Percentiles rank a stretch among this genome's conserved stretches.
Evolutionary conservation across 768 basidiomycete species (phyloP).

Genomic region (Lactifluus piperatus): DNA sequence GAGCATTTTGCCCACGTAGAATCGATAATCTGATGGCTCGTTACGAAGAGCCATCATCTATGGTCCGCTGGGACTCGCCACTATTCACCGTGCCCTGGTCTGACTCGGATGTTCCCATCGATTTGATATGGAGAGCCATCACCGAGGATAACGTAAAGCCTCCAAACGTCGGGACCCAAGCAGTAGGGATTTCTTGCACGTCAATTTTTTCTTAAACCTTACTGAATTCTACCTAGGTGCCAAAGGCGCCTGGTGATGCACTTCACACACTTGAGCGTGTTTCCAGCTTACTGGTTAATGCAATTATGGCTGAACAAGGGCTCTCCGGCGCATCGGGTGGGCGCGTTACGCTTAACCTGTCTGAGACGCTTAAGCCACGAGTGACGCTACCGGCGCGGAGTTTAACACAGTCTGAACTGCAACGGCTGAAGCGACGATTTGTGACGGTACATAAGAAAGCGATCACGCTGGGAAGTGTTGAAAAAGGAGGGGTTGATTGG

Average conservation of each 20-base stretch:
- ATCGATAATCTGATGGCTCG: conserved; percentile 81
- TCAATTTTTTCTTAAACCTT: background rate
- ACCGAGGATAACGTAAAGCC: conserved; percentile 76
- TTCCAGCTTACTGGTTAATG: conserved; percentile 58
- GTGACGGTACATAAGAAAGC: conserved; percentile 85
- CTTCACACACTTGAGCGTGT: conserved; percentile 79
- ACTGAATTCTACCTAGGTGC: conserved; percentile 39
- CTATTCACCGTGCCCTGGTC: conserved; percentile 78
- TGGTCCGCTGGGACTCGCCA: conserved; percentile 99
- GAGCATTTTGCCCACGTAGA: conserved; percentile 31
- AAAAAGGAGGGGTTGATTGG: conserved; percentile 72
- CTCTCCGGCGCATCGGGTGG: conserved; percentile 47
- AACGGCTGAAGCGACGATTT: conserved; percentile 86
- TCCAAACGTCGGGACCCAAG: conserved; percentile 76
- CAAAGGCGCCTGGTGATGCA: conserved; percentile 82
- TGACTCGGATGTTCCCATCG: conserved; percentile 54
- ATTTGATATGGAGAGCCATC: conserved; percentile 73
- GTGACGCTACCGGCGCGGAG: conserved; percentile 61
- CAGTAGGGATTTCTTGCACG: conserved; percentile 39
- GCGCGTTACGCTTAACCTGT: conserved; percentile 37
- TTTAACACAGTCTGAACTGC: conserved; percentile 79
- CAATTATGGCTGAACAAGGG: conserved; percentile 57
- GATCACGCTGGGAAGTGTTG: conserved; percentile 72
- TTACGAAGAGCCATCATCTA: conserved; percentile 94
- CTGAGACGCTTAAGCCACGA: conserved; percentile 34